These are phyloP conservation scores for Ceratocystis lukuohia DNA, from an alignment of 2,329 filamentous ascomycete genomes.

Conservation along the genomic window DNA sequence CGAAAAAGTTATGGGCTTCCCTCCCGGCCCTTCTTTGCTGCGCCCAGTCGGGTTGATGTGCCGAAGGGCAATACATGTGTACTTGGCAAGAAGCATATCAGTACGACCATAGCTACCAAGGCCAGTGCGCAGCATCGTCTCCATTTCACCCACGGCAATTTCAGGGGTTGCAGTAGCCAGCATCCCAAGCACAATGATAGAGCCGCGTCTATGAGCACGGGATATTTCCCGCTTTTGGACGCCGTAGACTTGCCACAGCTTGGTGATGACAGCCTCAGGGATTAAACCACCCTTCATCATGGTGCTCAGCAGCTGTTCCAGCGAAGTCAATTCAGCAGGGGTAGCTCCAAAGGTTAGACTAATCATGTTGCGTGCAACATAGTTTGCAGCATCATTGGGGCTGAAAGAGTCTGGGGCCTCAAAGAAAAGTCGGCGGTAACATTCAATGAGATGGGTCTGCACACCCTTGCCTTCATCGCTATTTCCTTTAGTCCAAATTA, in stretches of 20 bases:
- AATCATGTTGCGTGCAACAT: slow-evolving; percentile 96
- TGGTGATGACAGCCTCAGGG: slow-evolving; percentile 71
- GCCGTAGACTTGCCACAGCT: slow-evolving; percentile 95
- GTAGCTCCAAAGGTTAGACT: slow-evolving; percentile 93
- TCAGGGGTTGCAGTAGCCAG: slow-evolving; percentile 82
- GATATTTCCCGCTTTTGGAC: slow-evolving; percentile 90
- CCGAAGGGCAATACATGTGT: slow-evolving; percentile 83
- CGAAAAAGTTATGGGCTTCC: slow-evolving; percentile 53
- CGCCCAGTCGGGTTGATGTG: slow-evolving; percentile 79
- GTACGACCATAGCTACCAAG: slow-evolving; percentile 65
- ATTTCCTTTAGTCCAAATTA: slow-evolving; percentile 99
- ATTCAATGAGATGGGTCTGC: slow-evolving; percentile 90
- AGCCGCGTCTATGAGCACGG: slow-evolving; percentile 72
- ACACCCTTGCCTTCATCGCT: slow-evolving; percentile 98
- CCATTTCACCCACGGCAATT: slow-evolving; percentile 88
- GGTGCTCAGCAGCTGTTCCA: slow-evolving; percentile 86
- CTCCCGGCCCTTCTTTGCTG: slow-evolving; percentile 46
- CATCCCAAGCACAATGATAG: slow-evolving; percentile 96
- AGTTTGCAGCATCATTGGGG: slow-evolving; percentile 82
- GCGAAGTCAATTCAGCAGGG: slow-evolving; percentile 82
- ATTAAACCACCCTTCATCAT: slow-evolving; percentile 95
- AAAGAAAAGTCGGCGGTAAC: slow-evolving; percentile 91
- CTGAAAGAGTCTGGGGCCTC: slow-evolving; percentile 83
- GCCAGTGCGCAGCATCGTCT: slow-evolving; percentile 82
- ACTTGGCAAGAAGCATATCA: slow-evolving; percentile 83